Conservation (phyloP, 192 early-diverging fungal genomes). For the Coemansia furcata region DNA sequence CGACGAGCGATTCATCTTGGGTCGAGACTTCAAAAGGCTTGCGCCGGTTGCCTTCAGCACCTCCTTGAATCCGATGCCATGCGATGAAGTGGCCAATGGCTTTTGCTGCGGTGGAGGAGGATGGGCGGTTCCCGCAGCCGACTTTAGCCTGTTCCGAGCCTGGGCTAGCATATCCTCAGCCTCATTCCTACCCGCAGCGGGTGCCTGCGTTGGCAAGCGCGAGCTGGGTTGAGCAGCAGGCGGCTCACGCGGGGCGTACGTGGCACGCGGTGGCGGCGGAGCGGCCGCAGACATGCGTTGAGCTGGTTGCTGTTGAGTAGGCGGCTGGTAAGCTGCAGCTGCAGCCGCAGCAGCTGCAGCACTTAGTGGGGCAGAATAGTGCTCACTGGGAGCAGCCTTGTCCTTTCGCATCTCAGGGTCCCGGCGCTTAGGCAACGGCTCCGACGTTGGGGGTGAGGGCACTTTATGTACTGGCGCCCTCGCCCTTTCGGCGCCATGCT, state of each 20-base stretch:
- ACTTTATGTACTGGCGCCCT: background rate
- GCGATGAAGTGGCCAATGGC: background rate
- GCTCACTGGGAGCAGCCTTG: background rate
- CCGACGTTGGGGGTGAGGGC: background rate
- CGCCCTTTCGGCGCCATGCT: background rate
- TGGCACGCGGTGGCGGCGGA: background rate
- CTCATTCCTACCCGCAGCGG: slow-evolving; percentile 9
- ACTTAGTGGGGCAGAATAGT: background rate
- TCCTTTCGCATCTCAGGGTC: background rate
- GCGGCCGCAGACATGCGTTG: background rate
- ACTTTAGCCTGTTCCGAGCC: slow-evolving; percentile 32
- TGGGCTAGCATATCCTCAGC: slow-evolving; percentile 30
- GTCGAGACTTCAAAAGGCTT: slow-evolving; percentile 35
- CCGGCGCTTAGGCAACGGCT: slow-evolving; percentile 12
- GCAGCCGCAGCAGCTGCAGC: background rate
- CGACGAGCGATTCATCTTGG: slow-evolving; percentile 32
- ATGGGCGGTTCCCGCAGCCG: background rate
- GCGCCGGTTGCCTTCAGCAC: slow-evolving; percentile 45
- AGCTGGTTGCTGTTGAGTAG: background rate
- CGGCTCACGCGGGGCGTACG: background rate
- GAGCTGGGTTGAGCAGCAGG: background rate
- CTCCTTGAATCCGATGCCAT: slow-evolving; percentile 33
- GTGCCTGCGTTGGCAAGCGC: background rate
- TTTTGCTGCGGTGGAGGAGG: background rate
- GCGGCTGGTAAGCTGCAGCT: background rate